These are phyloP conservation scores for Magnolia officinalis DNA, from an alignment of 164 flowering plant species.

Conservation along the genomic window DNA sequence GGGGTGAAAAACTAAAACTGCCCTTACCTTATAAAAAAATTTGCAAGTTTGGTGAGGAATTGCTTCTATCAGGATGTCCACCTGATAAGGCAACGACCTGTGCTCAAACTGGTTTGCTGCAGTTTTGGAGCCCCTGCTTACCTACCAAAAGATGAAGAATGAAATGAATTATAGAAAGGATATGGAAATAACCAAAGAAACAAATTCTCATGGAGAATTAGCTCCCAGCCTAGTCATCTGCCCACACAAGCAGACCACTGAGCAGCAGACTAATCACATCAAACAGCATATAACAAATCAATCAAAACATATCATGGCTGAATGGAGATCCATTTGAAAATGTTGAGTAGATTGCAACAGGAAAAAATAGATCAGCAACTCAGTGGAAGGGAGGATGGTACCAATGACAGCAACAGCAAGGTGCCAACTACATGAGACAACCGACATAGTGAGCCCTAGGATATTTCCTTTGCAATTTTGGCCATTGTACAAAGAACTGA, in stretches of 20 bases:
- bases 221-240: not conserved
- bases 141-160: not conserved
- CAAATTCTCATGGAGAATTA: not conserved
- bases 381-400: not conserved
- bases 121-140: not conserved
- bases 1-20: not conserved
- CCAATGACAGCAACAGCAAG: slow-evolving; percentile 11
- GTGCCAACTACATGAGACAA: slow-evolving; percentile 48
- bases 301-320: not conserved
- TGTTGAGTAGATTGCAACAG: not conserved
- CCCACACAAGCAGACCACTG: not conserved
- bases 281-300: not conserved
- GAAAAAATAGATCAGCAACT: not conserved
- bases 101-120: not conserved
- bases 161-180: not conserved
- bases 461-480: slow-evolving; percentile 67
- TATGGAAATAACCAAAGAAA: not conserved
- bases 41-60: not conserved
- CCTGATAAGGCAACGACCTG: not conserved
- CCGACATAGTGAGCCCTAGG: slow-evolving; percentile 78
- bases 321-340: not conserved
- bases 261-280: not conserved
- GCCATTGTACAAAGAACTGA: slow-evolving; percentile 93
- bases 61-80: not conserved
- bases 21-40: not conserved